Base-by-base conservation (phyloP, 1,139 yeast genomes). In the Candida dubliniensis region DNA sequence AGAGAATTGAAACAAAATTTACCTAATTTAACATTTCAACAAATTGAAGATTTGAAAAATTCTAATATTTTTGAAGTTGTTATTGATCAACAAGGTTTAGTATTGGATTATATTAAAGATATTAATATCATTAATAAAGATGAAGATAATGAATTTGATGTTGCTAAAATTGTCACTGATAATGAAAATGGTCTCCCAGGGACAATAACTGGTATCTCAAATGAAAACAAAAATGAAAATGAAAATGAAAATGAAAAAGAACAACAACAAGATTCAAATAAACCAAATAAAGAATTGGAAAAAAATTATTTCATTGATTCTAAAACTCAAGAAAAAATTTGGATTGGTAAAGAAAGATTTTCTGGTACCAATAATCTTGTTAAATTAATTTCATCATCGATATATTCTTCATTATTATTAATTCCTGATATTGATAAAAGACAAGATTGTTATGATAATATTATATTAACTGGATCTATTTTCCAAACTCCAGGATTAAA, bases 301-400 rank as follows among this genome's bases (percentile, higher is more conserved):
- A 74, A 69, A 25, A 91, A 89, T 60, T 63, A 70, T 8, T 91
- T 90, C 59, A 62, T 71, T 27, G 96, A 86, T 60, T 64, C 71
- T 4, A 65, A 66, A 9, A 61, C 76, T 9, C 84, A 86, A 1
- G 71, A 76, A 41, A 69, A 69, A 44, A 59, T 87, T 13, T 70
- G 70, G 23, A 82, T 93, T 8, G 98, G 98, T 5, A 86, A 83
- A 49, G 96, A 90, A 64, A 74, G 99, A 54, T 93, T 93, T 65
- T 84, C 80, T 58, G 97, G 96, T 1, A 70, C 86, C 29, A 79
- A 76, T 40, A 70, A 66, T 30, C 71, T 93, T 43, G 73, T 91
- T 35, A 71, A 68, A 5, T 57, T 63, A 24, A 71, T 91, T 18
- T 75, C 86, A 2, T 67, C 66, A 31, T 77, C 77, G 7, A 77